Evolutionary conservation across 208 protist genomes (phyloP).

Genomic region (Trypanosoma brucei): DNA sequence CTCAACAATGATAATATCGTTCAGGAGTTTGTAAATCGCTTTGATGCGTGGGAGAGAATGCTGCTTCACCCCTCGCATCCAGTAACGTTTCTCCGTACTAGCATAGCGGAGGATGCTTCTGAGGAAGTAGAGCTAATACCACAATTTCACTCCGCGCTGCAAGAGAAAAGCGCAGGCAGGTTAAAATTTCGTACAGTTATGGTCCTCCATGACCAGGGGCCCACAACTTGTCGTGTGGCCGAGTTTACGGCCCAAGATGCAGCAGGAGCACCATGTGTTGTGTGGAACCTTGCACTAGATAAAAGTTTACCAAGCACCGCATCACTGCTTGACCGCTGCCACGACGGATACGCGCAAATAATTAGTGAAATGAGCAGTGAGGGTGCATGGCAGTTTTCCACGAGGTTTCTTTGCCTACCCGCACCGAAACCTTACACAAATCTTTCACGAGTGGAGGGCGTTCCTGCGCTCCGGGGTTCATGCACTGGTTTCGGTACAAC

Average conservation of each 20-base stretch:
- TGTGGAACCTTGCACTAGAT: constrained; percentile 33
- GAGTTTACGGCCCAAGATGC: constrained; percentile 25
- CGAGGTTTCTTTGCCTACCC: constrained; percentile 16
- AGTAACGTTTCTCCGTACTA: constrained; percentile 75
- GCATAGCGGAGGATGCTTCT: constrained; percentile 52
- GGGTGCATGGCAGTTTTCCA: constrained; percentile 36
- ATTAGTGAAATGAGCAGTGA: constrained; percentile 61
- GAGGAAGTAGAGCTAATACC: constrained; percentile 66
- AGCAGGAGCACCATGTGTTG: constrained; percentile 19
- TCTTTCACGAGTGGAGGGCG: constrained; percentile 52
- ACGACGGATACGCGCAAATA: constrained; percentile 64
- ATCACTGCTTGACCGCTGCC: constrained; percentile 66
- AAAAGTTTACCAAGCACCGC: constrained; percentile 9
- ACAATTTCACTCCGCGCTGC: constrained; percentile 43
- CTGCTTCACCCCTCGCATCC: constrained; percentile 22
- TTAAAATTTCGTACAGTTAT: constrained; percentile 69
- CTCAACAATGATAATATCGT: constrained; percentile 54
- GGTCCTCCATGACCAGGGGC: constrained; percentile 66
- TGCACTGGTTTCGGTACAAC: constrained; percentile 76
- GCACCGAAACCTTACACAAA: constrained; percentile 37
- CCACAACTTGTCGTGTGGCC: constrained; percentile 44
- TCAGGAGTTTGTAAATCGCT: constrained; percentile 43
- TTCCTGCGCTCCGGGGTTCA: constrained; percentile 64
- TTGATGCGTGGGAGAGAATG: constrained; percentile 49
- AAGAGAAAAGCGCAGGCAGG: constrained; percentile 27